phyloP scores from a whole-genome alignment of 75 land plant species.

The Sequoia sempervirens region DNA sequence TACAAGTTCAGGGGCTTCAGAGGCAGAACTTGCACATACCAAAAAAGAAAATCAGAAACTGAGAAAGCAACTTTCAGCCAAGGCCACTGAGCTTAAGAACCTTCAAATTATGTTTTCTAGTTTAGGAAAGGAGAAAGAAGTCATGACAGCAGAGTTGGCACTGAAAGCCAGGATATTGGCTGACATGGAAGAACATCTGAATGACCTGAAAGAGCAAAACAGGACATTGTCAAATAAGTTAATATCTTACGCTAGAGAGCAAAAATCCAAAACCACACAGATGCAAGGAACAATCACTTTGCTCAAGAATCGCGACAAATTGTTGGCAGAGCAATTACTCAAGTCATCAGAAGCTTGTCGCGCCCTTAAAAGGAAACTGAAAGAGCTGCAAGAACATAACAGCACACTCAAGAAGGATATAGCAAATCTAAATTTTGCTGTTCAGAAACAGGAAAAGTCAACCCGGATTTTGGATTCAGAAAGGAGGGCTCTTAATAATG shows the following conservation, averaged over 20 bases:
- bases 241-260: slow-evolving; percentile 13
- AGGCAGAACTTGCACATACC: not conserved
- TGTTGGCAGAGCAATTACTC: slow-evolving; percentile 45
- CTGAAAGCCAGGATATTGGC: slow-evolving; percentile 30
- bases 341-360: slow-evolving; percentile 37
- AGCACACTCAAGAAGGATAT: not conserved
- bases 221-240: slow-evolving; percentile 34
- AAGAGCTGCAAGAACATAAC: slow-evolving; percentile 30
- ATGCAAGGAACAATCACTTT: slow-evolving; percentile 8
- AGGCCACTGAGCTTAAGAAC: slow-evolving; percentile 29
- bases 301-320: slow-evolving; percentile 42
- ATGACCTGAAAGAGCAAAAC: slow-evolving; percentile 42
- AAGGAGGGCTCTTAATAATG: not conserved
- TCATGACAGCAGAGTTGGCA: slow-evolving; percentile 53
- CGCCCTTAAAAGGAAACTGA: slow-evolving; percentile 29
- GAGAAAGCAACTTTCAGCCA: slow-evolving; percentile 25
- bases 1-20: not conserved
- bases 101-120: slow-evolving; percentile 46
- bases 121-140: slow-evolving; percentile 63
- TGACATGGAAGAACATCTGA: slow-evolving; percentile 44
- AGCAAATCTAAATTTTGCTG: slow-evolving; percentile 6
- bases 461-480: not conserved
- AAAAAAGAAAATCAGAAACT: slow-evolving; percentile 9
- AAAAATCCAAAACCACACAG: not conserved
- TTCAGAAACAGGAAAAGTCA: slow-evolving; percentile 1